phyloP scores from a whole-genome alignment of 768 basidiomycete species.

The Hydnomerulius pinastri region DNA sequence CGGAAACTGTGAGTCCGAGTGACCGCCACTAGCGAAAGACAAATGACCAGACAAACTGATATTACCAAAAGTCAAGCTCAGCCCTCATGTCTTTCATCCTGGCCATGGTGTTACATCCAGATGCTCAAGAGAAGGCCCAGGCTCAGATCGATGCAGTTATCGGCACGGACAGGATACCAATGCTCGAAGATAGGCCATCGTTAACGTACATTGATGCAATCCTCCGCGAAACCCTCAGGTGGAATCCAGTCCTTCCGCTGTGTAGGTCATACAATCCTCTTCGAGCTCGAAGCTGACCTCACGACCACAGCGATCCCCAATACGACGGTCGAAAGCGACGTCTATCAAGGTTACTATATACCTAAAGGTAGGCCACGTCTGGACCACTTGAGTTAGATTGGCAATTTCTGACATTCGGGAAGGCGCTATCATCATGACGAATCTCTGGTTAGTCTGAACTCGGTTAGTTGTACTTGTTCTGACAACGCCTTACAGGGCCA shows the following conservation, averaged over 20 bases:
- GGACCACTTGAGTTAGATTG: neutral
- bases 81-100: constrained; percentile 11
- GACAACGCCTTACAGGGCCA: constrained; percentile 10
- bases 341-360: constrained; percentile 35
- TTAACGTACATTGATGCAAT: constrained; percentile 41
- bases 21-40: no score
- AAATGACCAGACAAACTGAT: neutral
- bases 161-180: constrained; percentile 22
- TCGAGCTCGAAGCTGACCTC: neutral
- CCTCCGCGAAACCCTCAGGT: constrained; percentile 34
- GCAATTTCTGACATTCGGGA: neutral
- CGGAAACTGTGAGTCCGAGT: constrained; percentile 21
- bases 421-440: constrained; percentile 27
- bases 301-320: constrained; percentile 14
- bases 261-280: constrained; percentile 5
- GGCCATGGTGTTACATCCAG: constrained; percentile 18
- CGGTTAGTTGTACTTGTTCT: neutral
- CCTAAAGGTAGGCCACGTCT: constrained; percentile 31
- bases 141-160: constrained; percentile 18
- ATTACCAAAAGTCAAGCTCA: constrained; percentile 11
- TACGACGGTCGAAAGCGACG: constrained; percentile 11
- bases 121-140: constrained; percentile 17
- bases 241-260: constrained; percentile 14
- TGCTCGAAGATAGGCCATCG: constrained; percentile 10
- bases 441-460: constrained; percentile 27